These are phyloP conservation scores for Clonostachys sp. DNA, from an alignment of 2,329 filamentous ascomycete species.

Conservation along the genomic window DNA sequence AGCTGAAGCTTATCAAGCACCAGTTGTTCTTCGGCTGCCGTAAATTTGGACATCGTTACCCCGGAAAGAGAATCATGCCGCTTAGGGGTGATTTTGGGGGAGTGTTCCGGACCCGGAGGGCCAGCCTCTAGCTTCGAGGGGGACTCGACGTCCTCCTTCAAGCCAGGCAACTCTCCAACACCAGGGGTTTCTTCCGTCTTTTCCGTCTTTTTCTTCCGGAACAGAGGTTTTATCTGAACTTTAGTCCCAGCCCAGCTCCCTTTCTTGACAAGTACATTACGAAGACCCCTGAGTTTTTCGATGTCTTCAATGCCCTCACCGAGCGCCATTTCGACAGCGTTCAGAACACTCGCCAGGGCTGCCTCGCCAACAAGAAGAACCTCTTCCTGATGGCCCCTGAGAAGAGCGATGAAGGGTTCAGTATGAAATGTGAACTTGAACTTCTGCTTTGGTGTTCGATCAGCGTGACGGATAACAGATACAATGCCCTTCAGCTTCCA, in stretches of 20 bases:
- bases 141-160: slow-evolving; percentile 19
- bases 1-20: slow-evolving; percentile 94
- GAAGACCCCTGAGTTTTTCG: slow-evolving; percentile 78
- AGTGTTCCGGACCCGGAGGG: slow-evolving; percentile 1
- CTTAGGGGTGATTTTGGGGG: slow-evolving; percentile 34
- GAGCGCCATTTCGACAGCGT: slow-evolving; percentile 80
- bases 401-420: slow-evolving; percentile 87
- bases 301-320: slow-evolving; percentile 77
- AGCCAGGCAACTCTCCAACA: slow-evolving; percentile 21
- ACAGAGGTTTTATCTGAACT: slow-evolving; percentile 99
- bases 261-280: slow-evolving; percentile 87
- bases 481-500: slow-evolving; percentile 99
- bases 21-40: slow-evolving; percentile 86
- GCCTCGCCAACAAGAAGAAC: slow-evolving; percentile 90
- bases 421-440: slow-evolving; percentile 99
- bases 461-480: slow-evolving; percentile 91
- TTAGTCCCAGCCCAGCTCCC: slow-evolving; percentile 94
- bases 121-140: slow-evolving; percentile 12
- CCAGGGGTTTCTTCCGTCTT: slow-evolving; percentile 47
- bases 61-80: slow-evolving; percentile 84
- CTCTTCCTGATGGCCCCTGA: slow-evolving; percentile 95
- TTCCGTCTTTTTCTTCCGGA: slow-evolving; percentile 76
- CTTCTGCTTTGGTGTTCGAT: slow-evolving; percentile 97
- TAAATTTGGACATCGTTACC: slow-evolving; percentile 88
- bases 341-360: slow-evolving; percentile 81